Evolutionary conservation across 176 grass and related monocot species (phyloP), one percentile per base, ranked within the genome.

Genomic region (Aegilops umbellulata): DNA sequence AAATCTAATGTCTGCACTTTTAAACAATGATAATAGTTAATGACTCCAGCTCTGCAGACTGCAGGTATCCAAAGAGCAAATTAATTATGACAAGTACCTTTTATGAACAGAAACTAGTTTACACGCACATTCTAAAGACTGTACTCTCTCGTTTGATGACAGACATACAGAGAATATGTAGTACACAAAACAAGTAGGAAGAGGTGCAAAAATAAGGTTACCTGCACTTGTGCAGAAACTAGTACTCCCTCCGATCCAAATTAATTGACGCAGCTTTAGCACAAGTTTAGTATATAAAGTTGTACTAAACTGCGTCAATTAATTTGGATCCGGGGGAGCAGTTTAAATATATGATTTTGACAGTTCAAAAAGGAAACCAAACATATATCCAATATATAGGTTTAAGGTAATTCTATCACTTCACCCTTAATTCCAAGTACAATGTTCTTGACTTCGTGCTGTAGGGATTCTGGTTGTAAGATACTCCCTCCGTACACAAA

Each of bases 1-100:
- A 98, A 82, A 91, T 98, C 92, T 60, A 98, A 75, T 15, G 96
- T 98, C 96, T 98, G 81, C 82, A 88, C 31, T 84, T 75, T 81
- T 31, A 64, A 30, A 84, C 35, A 87, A 51, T 39, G 69, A 39
- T 5, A 24, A 90, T 73, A 30, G 81, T 70, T 78, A 79, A 58
- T 79, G 10, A 62, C 69, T 83, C 64, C 42, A 80, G 88, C 25
- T 39, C 77, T 65, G 76, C 16, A 62, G 63, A 17, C 67, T 65
- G 76, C 24, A 67, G 57, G n/a, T 74, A 57, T 70, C 51, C 8
- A 84, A 57, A 76, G 55, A 80, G 60, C 46, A 85, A 78, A 78
- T 22, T 23, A 64, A 80, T 22, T 81, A 14, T 34, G 64, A 60
- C 10, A 51, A 39, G 17, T 66, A 19, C 5, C 67, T 69, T 51